Conservation (phyloP, 1,284 basidiomycete species). For the Heliocybe sulcata region DNA sequence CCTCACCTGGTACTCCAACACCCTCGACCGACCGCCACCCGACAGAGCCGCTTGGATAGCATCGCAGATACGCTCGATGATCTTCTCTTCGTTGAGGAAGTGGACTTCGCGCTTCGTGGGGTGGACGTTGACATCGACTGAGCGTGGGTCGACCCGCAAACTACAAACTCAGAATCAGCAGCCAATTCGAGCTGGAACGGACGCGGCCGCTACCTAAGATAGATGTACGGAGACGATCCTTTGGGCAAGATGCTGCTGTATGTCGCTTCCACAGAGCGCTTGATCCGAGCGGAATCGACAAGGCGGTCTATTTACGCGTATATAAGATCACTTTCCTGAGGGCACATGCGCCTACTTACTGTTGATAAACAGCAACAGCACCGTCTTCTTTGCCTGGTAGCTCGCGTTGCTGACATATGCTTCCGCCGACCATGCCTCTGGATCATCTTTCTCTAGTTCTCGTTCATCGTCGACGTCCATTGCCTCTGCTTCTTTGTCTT, state of each 20-base stretch:
- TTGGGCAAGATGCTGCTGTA: conserved; percentile 90
- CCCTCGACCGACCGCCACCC: conserved; percentile 60
- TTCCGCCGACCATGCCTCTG: conserved; percentile 59
- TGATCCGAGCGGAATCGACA: conserved; percentile 87
- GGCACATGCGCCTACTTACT: conserved; percentile 43
- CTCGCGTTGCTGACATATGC: conserved; percentile 85
- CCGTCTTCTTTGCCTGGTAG: conserved; percentile 81
- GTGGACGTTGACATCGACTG: conserved; percentile 97
- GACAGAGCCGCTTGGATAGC: conserved; percentile 63
- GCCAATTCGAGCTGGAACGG: neutral
- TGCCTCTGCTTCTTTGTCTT: conserved; percentile 9
- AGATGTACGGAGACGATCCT: conserved; percentile 87
- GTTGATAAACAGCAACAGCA: conserved; percentile 95
- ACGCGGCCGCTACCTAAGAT: conserved; percentile 60
- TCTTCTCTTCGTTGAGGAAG: conserved; percentile 89
- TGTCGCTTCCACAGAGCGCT: conserved; percentile 81
- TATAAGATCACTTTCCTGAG: neutral
- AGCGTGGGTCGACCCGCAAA: conserved; percentile 77
- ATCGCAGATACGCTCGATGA: conserved; percentile 78
- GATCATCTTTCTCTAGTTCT: conserved; percentile 18
- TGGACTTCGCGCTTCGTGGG: conserved; percentile 97
- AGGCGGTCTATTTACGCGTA: conserved; percentile 65
- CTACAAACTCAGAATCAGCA: conserved; percentile 36
- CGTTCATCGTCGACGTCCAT: conserved; percentile 16
- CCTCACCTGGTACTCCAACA: conserved; percentile 78